phyloP scores from a whole-genome alignment of 495 filamentous ascomycete species.

The Bacidia gigantensis region DNA sequence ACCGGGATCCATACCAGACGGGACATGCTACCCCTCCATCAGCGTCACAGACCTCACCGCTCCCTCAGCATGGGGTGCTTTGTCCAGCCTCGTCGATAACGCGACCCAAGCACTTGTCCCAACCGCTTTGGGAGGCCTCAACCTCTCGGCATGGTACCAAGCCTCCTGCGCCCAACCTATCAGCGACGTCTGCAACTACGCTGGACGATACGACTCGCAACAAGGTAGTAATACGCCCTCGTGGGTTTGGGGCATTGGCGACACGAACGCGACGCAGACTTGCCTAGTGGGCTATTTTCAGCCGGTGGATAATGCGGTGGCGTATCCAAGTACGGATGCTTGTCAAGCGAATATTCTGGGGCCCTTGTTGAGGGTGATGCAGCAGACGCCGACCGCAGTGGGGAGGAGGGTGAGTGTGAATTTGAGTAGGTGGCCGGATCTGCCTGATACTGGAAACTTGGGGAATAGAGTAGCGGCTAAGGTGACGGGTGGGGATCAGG shows the following conservation, averaged over 20 bases:
- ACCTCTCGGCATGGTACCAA: background rate
- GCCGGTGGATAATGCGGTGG: background rate
- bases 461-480: background rate
- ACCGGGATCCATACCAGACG: background rate
- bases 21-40: background rate
- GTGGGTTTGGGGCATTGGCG: background rate
- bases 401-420: background rate
- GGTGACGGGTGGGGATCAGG: background rate
- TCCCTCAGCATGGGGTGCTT: background rate
- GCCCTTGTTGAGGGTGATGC: background rate
- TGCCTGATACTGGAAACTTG: background rate
- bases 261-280: background rate
- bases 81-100: background rate
- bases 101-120: background rate
- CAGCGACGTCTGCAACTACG: background rate
- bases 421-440: background rate
- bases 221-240: background rate
- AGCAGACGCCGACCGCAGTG: background rate
- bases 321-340: background rate
- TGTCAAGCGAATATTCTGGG: background rate
- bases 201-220: background rate
- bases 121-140: background rate
- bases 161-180: background rate
- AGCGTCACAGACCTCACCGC: background rate
- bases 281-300: background rate